Evolutionary conservation across 2,329 filamentous ascomycete species (phyloP).

Genomic region (Chaetomium globosum): DNA sequence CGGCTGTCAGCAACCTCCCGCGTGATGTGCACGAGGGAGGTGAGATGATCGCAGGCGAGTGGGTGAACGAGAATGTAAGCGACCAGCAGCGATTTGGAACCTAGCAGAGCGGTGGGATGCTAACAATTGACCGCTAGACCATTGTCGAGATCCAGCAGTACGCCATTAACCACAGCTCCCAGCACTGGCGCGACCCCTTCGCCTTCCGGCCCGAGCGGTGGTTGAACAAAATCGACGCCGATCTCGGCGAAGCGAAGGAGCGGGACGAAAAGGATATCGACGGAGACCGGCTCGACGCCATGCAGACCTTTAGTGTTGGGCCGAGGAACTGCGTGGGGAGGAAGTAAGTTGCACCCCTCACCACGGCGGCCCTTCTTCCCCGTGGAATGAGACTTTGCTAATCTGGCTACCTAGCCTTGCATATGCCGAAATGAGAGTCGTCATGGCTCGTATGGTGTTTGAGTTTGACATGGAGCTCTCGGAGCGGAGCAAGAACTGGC

Average conservation of each 20-base stretch:
- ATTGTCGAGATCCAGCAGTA: constrained; percentile 49
- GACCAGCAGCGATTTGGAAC: background rate
- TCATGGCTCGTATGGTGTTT: constrained; percentile 52
- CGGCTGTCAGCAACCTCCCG: constrained; percentile 38
- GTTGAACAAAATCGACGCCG: constrained; percentile 34
- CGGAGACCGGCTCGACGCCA: constrained; percentile 47
- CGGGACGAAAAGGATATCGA: constrained; percentile 43
- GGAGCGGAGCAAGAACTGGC: constrained; percentile 44
- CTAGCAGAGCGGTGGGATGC: background rate
- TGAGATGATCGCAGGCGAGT: constrained; percentile 39
- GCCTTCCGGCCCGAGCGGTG: constrained; percentile 54
- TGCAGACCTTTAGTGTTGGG: constrained; percentile 53
- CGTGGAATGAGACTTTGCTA: background rate
- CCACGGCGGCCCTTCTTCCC: background rate
- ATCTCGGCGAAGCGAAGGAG: background rate
- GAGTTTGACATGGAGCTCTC: constrained; percentile 52
- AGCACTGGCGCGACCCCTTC: constrained; percentile 50
- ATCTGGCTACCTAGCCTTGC: constrained; percentile 41
- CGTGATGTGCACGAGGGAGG: constrained; percentile 42
- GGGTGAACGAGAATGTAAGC: constrained; percentile 42
- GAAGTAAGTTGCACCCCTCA: constrained; percentile 39
- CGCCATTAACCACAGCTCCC: constrained; percentile 47
- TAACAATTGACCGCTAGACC: constrained; percentile 41
- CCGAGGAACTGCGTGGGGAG: constrained; percentile 55
- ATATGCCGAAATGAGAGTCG: constrained; percentile 54